Evolutionary conservation across 2,329 filamentous ascomycete species (phyloP), one percentile per base, ranked within the genome.

Genomic region (Annulohypoxylon truncatum): DNA sequence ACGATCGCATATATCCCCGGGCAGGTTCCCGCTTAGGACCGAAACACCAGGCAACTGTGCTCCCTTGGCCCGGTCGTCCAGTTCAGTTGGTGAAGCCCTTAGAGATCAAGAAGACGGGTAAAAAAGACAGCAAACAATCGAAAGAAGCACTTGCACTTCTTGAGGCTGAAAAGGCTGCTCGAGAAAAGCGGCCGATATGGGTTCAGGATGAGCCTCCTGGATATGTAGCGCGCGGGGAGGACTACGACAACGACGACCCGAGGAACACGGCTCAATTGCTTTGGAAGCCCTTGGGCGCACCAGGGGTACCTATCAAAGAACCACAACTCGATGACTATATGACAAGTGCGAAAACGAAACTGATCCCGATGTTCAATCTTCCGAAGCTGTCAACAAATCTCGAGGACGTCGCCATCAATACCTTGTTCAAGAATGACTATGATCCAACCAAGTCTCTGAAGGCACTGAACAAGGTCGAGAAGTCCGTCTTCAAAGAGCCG

Each of bases 1-100:
- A 99, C 75, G 96, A 99, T 78, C 90, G 96, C 69, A 98, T 99
- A 70, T 98, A 98, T 76, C 96, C 96, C 7, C 91, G 96, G 70
- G 95, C 96, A 13, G 96, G 94, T 76, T 98, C 96, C 59, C 91
- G 96, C 35, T 84, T 98, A 35, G 96, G 96, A 6, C 93, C 94
- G 8, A 89, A 94, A 59, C 94, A 98, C 78, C 96, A 99, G 81
- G 95, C 96, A 3, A 90, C 89, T 71, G 92, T 97, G 31, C 83
- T 87, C 51, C 85, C 92, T 4, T 99, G 96, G 96, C 91, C 91
- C 59, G 96, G 95, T 4, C 89, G 89, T 57, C 90, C 94, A 0
- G 90, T 98, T n/a, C 86, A 97, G 77, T 92, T 97, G 62, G 93
- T 97, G 67, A 97, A 97, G 77, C 89, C 94, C 3, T 84, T 90